Evolutionary conservation across 1,139 yeast species (phyloP), one percentile per base, ranked within the genome.

Genomic region (Pichia sp.): DNA sequence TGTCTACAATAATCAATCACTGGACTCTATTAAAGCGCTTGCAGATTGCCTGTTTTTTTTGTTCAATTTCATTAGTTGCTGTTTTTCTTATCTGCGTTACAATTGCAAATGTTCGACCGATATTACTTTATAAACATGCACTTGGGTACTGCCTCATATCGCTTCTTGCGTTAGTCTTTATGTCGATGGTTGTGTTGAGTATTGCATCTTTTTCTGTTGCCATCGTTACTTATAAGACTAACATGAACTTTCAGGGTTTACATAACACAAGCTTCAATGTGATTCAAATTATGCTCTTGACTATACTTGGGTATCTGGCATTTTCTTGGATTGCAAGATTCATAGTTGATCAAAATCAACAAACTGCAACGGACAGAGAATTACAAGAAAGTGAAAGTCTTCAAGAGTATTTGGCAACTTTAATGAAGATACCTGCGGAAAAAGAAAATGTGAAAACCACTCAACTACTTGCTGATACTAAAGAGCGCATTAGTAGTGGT

Each of bases 21-120:
- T 41, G 44, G 42, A 21, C 16, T n/a, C 11, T 30, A 11, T 29
- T 27, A 2, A 38, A 33, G 18, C 23, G 13, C 9, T 32, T 38
- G 24, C 44, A 38, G 32, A 17, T 38, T 15, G 12, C 19, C 6
- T 30, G 32, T 11, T 40, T 40, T 25, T 12, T 31, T 19, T 30
- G 33, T 13, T 38, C 44, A 13, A 14, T 36, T 9, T 7, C 15
- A 7, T 13, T 39, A 14, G 16, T 24, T 8, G 8, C 17, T 3
- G 5, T 30, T 6, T 6, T 34, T 10, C 12, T 28, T 9, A 10
- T 20, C 2, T 22, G 14, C 17, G 27, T 30, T 10, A 9, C 13
- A 2, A 17, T 27, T n/a, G 16, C 20, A 9, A 18, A 17, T 10
- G 5, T 22, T 5, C 22, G 26, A 3, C 27, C 38, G 2, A 8